Conservation (phyloP, 2,329 filamentous ascomycete species). For the Aureobasidium sp. region DNA sequence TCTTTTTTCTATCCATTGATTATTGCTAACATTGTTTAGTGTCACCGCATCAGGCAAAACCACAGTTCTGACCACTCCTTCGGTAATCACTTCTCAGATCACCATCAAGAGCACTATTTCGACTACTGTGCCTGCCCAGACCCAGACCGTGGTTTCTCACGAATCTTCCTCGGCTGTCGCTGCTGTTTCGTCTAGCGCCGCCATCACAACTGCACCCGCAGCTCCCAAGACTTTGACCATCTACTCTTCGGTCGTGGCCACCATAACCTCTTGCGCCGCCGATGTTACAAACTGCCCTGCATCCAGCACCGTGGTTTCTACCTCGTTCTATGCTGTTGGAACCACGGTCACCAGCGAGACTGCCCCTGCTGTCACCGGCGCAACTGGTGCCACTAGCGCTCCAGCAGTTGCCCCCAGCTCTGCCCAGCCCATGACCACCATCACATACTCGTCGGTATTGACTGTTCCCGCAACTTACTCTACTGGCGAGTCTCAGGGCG, state of each 20-base stretch:
- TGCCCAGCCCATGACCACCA: constrained; percentile 31
- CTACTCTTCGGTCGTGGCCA: constrained; percentile 20
- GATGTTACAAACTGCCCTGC: constrained; percentile 24
- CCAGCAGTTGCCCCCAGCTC: constrained; percentile 4
- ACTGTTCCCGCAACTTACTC: constrained; percentile 33
- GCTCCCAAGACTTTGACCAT: constrained; percentile 22
- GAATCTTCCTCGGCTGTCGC: constrained; percentile 10
- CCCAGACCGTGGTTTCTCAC: constrained; percentile 2
- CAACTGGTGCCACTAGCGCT: constrained; percentile 15
- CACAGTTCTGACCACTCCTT: constrained; percentile 19
- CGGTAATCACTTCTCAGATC: constrained; percentile 18
- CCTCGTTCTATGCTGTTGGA: constrained; percentile 18
- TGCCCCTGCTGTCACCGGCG: constrained; percentile 12
- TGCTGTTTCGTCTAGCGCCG: constrained; percentile 11
- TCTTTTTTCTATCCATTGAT: not conserved
- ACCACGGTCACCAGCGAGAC: constrained; percentile 20
- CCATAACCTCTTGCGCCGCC: constrained; percentile 23
- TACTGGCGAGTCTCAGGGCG: constrained; percentile 28
- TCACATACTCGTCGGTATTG: constrained; percentile 34
- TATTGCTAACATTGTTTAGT: not conserved
- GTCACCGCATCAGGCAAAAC: constrained; percentile 9
- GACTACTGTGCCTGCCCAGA: constrained; percentile 19
- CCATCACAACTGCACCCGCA: constrained; percentile 5
- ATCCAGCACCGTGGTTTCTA: constrained; percentile 19
- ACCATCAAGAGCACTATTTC: constrained; percentile 21